Evolutionary conservation across 2,329 filamentous ascomycete species (phyloP).

Genomic region (Aaosphaeria pasadenensis): DNA sequence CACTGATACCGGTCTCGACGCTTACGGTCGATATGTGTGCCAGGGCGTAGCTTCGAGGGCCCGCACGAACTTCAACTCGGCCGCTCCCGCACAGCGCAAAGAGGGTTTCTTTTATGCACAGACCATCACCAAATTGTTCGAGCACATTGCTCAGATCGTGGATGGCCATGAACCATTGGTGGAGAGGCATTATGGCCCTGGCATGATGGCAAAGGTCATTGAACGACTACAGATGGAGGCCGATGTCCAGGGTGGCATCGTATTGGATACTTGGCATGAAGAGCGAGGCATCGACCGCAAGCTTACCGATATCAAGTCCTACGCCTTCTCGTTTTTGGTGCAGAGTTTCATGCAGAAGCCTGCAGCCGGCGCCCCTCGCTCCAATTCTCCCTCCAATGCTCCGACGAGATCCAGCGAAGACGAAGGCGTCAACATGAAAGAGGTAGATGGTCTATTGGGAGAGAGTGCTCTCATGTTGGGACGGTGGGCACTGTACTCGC

Average conservation of each 20-base stretch:
- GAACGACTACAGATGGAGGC: conserved; percentile 91
- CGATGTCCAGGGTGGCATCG: conserved; percentile 92
- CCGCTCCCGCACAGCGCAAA: conserved; percentile 58
- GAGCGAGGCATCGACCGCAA: conserved; percentile 81
- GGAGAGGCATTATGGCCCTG: conserved; percentile 86
- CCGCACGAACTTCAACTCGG: conserved; percentile 73
- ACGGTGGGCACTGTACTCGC: conserved; percentile 87
- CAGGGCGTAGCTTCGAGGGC: conserved; percentile 87
- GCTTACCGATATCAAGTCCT: conserved; percentile 93
- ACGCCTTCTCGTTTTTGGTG: conserved; percentile 94
- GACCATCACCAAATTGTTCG: conserved; percentile 86
- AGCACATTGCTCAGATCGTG: conserved; percentile 95
- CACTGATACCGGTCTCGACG: conserved; percentile 84
- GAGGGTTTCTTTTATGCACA: conserved; percentile 91
- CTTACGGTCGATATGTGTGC: conserved; percentile 94
- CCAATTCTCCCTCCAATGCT: conserved; percentile 68
- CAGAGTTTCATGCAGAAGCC: conserved; percentile 83
- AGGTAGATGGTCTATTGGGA: conserved; percentile 80
- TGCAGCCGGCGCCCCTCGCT: conserved; percentile 60
- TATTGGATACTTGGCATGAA: conserved; percentile 93
- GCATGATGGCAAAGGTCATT: conserved; percentile 93
- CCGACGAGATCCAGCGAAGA: conserved; percentile 71
- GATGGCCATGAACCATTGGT: conserved; percentile 88
- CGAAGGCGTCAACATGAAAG: conserved; percentile 93
- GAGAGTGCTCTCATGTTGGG: conserved; percentile 92